Evolutionary conservation across 768 basidiomycete species (phyloP).

Genomic region (Sistotremastrum niveocremeum): DNA sequence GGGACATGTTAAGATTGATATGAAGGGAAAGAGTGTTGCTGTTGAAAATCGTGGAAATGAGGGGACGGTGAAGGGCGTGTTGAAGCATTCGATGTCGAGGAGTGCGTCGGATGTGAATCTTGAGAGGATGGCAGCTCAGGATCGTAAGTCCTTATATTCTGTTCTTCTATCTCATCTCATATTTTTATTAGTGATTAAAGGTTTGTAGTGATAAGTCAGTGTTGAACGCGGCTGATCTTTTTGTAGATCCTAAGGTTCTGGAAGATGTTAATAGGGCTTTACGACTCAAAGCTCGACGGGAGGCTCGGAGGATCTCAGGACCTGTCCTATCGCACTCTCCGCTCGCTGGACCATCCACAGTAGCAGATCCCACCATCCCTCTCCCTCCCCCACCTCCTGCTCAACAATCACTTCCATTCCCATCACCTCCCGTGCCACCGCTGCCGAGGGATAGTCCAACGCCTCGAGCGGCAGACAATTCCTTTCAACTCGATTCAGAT

Average conservation of each 20-base stretch:
- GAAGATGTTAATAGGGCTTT: slow-evolving; percentile 71
- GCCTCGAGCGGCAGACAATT: not conserved
- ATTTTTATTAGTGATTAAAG: no score
- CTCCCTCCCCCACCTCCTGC: slow-evolving; percentile 16
- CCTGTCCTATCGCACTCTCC: slow-evolving; percentile 9
- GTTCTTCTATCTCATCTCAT: no score
- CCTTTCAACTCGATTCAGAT: slow-evolving; percentile 1
- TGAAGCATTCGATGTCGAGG: no score
- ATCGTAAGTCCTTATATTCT: no score
- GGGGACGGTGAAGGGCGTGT: no score
- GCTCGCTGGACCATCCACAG: slow-evolving; percentile 8
- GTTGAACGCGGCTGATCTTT: not conserved
- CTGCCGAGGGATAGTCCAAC: not conserved
- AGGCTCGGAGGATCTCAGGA: slow-evolving; percentile 37
- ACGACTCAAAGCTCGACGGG: slow-evolving; percentile 58
- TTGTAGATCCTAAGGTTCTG: slow-evolving; percentile 60
- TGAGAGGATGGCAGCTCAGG: no score
- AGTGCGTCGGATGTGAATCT: no score
- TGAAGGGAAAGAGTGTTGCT: no score
- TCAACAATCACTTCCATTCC: slow-evolving; percentile 12
- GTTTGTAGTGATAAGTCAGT: no score
- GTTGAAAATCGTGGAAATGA: no score
- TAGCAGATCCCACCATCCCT: no score
- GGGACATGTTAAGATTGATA: no score
- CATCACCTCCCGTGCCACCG: not conserved